Percentiles rank a stretch among this genome's conserved stretches.
Conservation (phyloP, 2,329 filamentous ascomycete species). For the Xylaria hypoxylon region DNA sequence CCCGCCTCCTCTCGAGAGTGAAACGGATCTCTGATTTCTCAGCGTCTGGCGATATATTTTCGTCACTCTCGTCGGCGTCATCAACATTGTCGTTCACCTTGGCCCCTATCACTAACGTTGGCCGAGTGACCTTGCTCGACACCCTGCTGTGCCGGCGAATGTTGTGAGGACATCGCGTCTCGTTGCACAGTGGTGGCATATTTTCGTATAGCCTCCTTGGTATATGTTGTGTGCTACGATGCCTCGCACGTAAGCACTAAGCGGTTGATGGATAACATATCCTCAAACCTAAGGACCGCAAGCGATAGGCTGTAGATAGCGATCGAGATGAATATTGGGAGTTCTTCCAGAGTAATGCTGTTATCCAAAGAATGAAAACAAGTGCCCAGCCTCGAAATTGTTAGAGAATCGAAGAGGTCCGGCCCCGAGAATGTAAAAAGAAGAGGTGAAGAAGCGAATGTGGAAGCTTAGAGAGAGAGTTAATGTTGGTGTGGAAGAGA, state of each 20-base stretch:
- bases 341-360: background rate
- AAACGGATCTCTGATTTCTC: slow-evolving; percentile 34
- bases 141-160: slow-evolving; percentile 36
- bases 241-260: slow-evolving; percentile 45
- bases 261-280: slow-evolving; percentile 43
- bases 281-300: slow-evolving; percentile 18
- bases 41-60: slow-evolving; percentile 34
- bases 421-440: slow-evolving; percentile 43
- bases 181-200: slow-evolving; percentile 45
- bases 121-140: slow-evolving; percentile 32
- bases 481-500: slow-evolving; percentile 39
- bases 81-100: slow-evolving; percentile 15
- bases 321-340: background rate
- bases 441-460: slow-evolving; percentile 31
- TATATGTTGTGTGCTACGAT: slow-evolving; percentile 39
- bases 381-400: slow-evolving; percentile 39
- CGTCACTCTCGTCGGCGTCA: slow-evolving; percentile 34
- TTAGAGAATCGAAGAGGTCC: slow-evolving; percentile 48
- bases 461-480: slow-evolving; percentile 40
- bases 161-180: slow-evolving; percentile 36
- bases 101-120: slow-evolving; percentile 34
- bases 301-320: slow-evolving; percentile 17
- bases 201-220: slow-evolving; percentile 32
- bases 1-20: slow-evolving; percentile 28
- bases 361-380: slow-evolving; percentile 29